These are phyloP conservation scores for Agaricus blazei DNA, from an alignment of 768 basidiomycete genomes.

Conservation along the genomic window DNA sequence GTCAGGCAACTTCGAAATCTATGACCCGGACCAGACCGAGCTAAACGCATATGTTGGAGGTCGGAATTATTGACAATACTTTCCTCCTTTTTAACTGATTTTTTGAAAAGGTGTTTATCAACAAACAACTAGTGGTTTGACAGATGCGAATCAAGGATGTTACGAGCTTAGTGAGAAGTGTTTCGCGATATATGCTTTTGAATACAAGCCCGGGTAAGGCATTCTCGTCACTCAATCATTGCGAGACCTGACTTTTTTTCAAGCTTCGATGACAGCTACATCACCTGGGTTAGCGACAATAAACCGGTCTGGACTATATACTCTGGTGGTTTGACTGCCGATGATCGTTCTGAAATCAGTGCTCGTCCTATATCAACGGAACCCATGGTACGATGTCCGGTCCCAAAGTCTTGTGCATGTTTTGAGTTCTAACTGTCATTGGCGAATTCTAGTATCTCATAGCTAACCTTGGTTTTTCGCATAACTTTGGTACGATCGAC, in stretches of 20 bases:
- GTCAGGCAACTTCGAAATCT: conserved; percentile 38
- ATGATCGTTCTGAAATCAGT: conserved; percentile 44
- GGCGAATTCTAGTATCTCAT: conserved; percentile 51
- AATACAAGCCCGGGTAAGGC: conserved; percentile 42
- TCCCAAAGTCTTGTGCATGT: not conserved
- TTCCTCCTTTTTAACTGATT: not conserved
- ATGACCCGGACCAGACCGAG: conserved; percentile 36
- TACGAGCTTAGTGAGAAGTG: conserved; percentile 40
- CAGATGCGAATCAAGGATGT: conserved; percentile 55
- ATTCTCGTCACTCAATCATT: not conserved
- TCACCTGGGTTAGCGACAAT: conserved; percentile 63
- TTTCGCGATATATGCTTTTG: conserved; percentile 37
- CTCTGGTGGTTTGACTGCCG: conserved; percentile 41
- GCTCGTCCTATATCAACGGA: conserved; percentile 56
- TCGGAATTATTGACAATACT: conserved; percentile 24
- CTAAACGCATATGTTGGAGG: conserved; percentile 62
- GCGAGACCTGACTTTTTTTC: conserved; percentile 12
- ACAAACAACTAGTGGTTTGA: conserved; percentile 65
- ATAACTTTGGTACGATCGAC: conserved; percentile 60
- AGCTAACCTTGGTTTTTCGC: conserved; percentile 61
- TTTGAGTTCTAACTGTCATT: not conserved
- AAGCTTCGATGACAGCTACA: conserved; percentile 51
- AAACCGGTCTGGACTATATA: conserved; percentile 54
- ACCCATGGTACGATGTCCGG: conserved; percentile 48
- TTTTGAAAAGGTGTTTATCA: conserved; percentile 29